phyloP scores from a whole-genome alignment of 2,329 filamentous ascomycete species.

The Cephalotrichum gorgonifer region DNA sequence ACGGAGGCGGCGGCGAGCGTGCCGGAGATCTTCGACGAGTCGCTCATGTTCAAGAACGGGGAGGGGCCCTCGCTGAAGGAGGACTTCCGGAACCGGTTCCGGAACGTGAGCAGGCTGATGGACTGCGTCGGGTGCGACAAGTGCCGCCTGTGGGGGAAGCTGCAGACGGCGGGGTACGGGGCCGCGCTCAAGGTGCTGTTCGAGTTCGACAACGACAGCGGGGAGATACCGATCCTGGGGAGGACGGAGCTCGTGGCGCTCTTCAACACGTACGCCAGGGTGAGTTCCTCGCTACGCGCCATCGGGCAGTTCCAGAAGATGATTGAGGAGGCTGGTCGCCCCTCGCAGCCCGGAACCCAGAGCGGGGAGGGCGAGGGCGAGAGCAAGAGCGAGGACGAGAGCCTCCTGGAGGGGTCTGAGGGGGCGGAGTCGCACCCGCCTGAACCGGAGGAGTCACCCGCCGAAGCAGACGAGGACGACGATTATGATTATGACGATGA shows the following conservation, averaged over 20 bases:
- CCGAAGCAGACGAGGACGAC: conserved; percentile 12
- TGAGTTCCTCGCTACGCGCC: conserved; percentile 70
- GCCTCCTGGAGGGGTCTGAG: background rate
- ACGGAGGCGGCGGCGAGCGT: conserved; percentile 58
- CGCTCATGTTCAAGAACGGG: conserved; percentile 81
- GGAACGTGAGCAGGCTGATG: conserved; percentile 94
- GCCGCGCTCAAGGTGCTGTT: conserved; percentile 93
- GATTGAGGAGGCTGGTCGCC: too few relatives aligned
- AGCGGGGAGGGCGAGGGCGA: too few relatives aligned
- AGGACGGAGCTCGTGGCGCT: conserved; percentile 89
- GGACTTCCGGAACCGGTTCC: conserved; percentile 93
- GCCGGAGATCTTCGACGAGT: conserved; percentile 87
- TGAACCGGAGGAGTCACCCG: conserved; percentile 9
- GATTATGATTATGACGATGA: conserved; percentile 1
- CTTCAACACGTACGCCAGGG: conserved; percentile 84
- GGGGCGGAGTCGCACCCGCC: background rate
- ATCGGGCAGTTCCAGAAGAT: conserved; percentile 60
- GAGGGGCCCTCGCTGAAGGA: conserved; percentile 76
- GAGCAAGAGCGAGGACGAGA: conserved; percentile 11
- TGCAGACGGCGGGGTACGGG: conserved; percentile 91
- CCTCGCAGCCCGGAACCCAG: too few relatives aligned
- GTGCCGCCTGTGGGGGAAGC: conserved; percentile 93
- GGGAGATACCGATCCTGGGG: conserved; percentile 60
- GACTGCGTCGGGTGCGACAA: conserved; percentile 99
- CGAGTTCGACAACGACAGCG: conserved; percentile 64